Evolutionary conservation across 495 filamentous ascomycete genomes (phyloP), one percentile per base, ranked within the genome.

Genomic region (Penicillium dipodomyicola): DNA sequence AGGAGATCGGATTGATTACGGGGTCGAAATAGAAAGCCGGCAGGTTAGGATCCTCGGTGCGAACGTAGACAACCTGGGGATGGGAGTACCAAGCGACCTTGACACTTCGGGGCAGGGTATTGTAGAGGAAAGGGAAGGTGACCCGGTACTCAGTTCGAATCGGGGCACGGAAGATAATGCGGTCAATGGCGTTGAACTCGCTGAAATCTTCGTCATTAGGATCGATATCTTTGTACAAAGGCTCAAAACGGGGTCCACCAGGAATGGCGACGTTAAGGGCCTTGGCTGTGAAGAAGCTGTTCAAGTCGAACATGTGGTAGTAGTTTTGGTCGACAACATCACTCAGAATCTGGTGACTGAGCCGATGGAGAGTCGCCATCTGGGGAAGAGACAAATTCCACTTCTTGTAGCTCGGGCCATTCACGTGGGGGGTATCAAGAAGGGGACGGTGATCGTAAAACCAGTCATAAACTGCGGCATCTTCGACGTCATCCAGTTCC

Each of bases 201-300:
- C 95, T 94, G 73, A 99, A 99, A 68, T 99, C 95, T 72, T 99
- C 95, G 65, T 97, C 92, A 65, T 99, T 97, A 30, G 95, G 95
- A 68, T 99, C 93, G 47, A 99, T 91, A 61, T 99, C 95, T 74
- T 99, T 99, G 79, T 97, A 99, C 11, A 99, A 74, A 15, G 95
- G 95, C 75, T 99, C 95, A 54, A 99, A 99, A 40, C 94, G 86
- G 60, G 95, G 95, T 35, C 95, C 95, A 68, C 95, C 95, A 14
- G 95, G 95, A 39, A 99, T 90, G 9, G 95, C 93, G 49, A 97
- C 92, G 62, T 99, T 99, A 47, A 99, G 75, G 2, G 95, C 95
- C 72, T 99, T 99, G 9, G 95, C 95, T 17, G 95, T 97, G 54
- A 93, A 85, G 68, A 97, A 96, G 59, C 91, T 95, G 69, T 93